Conservation (phyloP, 73 alveolate species). For the Blepharisma japonicum region DNA sequence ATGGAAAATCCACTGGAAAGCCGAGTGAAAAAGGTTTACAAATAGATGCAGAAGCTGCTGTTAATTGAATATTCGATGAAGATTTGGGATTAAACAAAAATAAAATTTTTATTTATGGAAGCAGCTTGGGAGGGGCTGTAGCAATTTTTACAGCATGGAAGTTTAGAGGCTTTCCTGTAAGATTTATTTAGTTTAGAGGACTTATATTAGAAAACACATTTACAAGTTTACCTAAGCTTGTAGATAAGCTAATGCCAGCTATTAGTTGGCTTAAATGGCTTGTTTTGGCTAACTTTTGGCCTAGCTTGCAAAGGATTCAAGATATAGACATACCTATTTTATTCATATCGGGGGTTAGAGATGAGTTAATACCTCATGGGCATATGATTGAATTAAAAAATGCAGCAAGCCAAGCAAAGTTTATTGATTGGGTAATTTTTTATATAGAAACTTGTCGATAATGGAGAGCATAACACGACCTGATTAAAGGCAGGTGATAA, state of each 20-base stretch:
- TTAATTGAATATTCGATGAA: conserved; percentile 60
- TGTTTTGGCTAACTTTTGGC: conserved; percentile 81
- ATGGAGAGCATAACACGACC: background rate
- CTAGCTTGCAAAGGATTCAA: conserved; percentile 65
- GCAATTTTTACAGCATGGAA: conserved; percentile 71
- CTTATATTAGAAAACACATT: conserved; percentile 81
- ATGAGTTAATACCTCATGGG: conserved; percentile 44
- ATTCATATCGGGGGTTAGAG: conserved; percentile 51
- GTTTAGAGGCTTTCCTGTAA: background rate
- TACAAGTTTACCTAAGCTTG: conserved; percentile 84
- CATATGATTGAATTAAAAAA: conserved; percentile 36
- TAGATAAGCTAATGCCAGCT: conserved; percentile 77
- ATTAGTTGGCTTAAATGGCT: conserved; percentile 59
- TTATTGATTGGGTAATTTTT: conserved; percentile 3
- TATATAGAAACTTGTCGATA: background rate
- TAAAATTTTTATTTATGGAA: conserved; percentile 81
- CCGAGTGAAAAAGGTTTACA: conserved; percentile 92
- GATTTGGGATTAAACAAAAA: conserved; percentile 60
- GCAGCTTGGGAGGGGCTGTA: conserved; percentile 97
- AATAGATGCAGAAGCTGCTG: conserved; percentile 84
- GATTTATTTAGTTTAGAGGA: conserved; percentile 1
- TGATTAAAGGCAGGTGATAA: background rate
- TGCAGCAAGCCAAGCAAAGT: conserved; percentile 22
- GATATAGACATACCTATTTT: conserved; percentile 44
- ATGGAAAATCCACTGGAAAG: conserved; percentile 69